Conservation (phyloP, 1,284 basidiomycete species). For the Cryptococcus sp. region DNA sequence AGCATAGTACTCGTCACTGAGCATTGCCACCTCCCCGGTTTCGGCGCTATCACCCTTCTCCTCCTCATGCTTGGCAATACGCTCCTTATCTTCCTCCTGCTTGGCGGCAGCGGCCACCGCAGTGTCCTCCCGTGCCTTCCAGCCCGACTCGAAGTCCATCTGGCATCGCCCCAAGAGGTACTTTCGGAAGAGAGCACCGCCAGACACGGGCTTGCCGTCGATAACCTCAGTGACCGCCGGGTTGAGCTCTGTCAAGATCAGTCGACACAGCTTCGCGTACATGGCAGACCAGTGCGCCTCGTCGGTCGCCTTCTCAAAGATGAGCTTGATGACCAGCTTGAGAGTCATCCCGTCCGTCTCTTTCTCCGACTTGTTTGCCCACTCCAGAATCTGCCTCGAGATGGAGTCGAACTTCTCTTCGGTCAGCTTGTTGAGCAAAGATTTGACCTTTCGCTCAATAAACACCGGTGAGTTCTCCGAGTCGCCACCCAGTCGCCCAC, state of each 20-base stretch:
- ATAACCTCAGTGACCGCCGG: conserved; percentile 81
- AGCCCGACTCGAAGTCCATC: conserved; percentile 88
- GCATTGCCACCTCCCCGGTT: conserved; percentile 61
- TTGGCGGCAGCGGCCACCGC: conserved; percentile 56
- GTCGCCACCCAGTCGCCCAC: conserved; percentile 43
- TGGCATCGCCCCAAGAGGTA: conserved; percentile 91
- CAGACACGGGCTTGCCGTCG: conserved; percentile 78
- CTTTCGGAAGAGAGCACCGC: conserved; percentile 82
- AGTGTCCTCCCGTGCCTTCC: conserved; percentile 58
- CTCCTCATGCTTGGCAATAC: conserved; percentile 51
- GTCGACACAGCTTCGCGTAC: conserved; percentile 91
- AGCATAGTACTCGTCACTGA: conserved; percentile 95
- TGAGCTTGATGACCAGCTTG: conserved; percentile 90
- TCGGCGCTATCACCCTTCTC: conserved; percentile 41
- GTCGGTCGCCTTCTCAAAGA: conserved; percentile 96
- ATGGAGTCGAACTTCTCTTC: conserved; percentile 97
- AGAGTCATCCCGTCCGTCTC: conserved; percentile 92
- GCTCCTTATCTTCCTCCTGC: conserved; percentile 57
- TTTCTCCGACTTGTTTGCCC: conserved; percentile 89
- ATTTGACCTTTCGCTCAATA: conserved; percentile 92
- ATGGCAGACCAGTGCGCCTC: conserved; percentile 94
- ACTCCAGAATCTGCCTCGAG: conserved; percentile 84
- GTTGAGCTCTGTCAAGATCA: conserved; percentile 88
- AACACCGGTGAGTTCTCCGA: conserved; percentile 71
- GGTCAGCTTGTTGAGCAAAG: conserved; percentile 91